Evolutionary conservation across 1,284 basidiomycete genomes (phyloP).

Genomic region (Cryptococcus floricola): DNA sequence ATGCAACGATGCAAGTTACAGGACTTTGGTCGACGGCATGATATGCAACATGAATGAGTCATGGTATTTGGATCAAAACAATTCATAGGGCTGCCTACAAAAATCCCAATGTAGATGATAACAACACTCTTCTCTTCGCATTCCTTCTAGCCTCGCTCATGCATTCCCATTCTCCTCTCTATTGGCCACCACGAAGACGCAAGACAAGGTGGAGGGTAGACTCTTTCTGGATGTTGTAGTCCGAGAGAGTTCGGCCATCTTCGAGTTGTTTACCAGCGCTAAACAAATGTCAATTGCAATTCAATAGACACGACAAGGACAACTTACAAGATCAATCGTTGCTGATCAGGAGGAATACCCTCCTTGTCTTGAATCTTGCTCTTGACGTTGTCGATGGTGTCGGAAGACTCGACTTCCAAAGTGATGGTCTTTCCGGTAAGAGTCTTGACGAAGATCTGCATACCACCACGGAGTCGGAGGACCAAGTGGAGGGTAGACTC

Average conservation of each 20-base stretch:
- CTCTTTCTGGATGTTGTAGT: constrained; percentile 91
- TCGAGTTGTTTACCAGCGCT: constrained; percentile 96
- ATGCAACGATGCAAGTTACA: too few species aligned
- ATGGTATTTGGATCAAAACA: not conserved
- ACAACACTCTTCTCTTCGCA: not conserved
- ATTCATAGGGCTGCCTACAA: not conserved
- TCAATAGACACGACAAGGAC: too few species aligned
- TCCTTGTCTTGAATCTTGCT: constrained; percentile 50
- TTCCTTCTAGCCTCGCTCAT: not conserved
- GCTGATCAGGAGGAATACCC: constrained; percentile 82
- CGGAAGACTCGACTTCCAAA: constrained; percentile 56
- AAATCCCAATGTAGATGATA: not conserved
- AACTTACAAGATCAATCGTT: constrained; percentile 23
- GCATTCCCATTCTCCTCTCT: not conserved
- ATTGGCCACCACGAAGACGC: constrained; percentile 43
- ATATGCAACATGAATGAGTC: not conserved
- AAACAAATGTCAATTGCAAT: too few species aligned
- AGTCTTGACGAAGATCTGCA: constrained; percentile 91
- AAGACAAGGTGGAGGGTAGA: constrained; percentile 80
- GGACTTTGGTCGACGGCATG: too few species aligned
- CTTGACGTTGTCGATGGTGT: constrained; percentile 84
- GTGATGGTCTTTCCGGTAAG: constrained; percentile 90
- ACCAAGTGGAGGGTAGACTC: constrained; percentile 51
- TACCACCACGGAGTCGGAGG: constrained; percentile 50
- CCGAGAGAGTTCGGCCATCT: constrained; percentile 78